Conservation (phyloP, 805 yeast genomes). For the Wickerhamiella azyma region DNA sequence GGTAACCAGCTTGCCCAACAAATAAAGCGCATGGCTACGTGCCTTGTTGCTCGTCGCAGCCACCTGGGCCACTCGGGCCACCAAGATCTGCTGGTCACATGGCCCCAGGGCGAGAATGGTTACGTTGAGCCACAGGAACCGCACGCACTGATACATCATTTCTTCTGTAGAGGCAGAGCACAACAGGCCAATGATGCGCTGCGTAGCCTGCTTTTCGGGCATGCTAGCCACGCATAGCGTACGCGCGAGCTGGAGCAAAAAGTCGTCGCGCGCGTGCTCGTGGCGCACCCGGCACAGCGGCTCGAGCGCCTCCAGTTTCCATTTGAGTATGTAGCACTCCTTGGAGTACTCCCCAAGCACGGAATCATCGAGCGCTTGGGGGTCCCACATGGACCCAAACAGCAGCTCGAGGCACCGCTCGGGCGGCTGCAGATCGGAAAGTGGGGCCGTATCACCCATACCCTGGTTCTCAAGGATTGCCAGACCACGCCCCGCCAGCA, state of each 20-base stretch:
- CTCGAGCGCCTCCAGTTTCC: background rate
- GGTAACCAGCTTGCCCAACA: background rate
- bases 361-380: background rate
- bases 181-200: background rate
- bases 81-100: background rate
- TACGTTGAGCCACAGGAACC: background rate
- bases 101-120: no score
- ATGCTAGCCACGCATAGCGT: background rate
- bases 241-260: background rate
- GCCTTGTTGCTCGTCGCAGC: background rate
- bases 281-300: background rate
- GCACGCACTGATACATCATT: background rate
- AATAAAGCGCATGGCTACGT: background rate
- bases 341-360: background rate
- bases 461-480: background rate
- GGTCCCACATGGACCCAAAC: constrained; percentile 1
- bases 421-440: background rate
- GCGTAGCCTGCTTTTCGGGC: background rate
- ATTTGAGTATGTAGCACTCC: background rate
- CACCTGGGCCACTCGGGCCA: background rate
- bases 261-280: background rate
- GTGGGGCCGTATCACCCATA: background rate
- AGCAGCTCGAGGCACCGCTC: background rate
- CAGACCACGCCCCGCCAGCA: background rate
- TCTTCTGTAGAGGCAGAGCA: background rate